phyloP scores from a whole-genome alignment of 2,329 filamentous ascomycete genomes.

The Botrytis aclada region DNA sequence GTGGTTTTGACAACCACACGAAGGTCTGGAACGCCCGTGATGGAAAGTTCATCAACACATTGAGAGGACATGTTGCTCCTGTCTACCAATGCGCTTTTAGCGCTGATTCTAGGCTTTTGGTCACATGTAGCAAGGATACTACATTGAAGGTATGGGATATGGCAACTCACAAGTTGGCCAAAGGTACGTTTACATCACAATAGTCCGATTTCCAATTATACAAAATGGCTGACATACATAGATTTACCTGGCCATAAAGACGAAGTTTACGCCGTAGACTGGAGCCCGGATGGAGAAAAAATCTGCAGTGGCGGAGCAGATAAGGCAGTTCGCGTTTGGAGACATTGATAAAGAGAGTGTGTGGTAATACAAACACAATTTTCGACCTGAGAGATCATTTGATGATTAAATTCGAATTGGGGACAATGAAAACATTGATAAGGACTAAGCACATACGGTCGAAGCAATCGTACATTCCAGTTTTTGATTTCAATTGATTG shows the following conservation, averaged over 20 bases:
- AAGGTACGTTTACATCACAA: conserved; percentile 34
- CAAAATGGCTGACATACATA: conserved; percentile 38
- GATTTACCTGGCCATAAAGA: conserved; percentile 90
- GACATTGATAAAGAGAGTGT: conserved; percentile 47
- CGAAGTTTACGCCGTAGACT: conserved; percentile 92
- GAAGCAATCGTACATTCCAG: too few relatives aligned
- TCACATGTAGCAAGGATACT: conserved; percentile 82
- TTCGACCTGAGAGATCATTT: background rate
- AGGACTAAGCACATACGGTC: too few relatives aligned
- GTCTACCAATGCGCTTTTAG: conserved; percentile 94
- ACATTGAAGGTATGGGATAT: conserved; percentile 96
- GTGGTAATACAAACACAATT: background rate
- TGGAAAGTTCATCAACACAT: conserved; percentile 77
- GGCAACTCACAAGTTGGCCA: conserved; percentile 72
- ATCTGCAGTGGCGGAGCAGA: conserved; percentile 93
- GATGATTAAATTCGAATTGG: background rate
- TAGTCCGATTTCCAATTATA: background rate
- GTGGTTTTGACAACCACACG: conserved; percentile 90
- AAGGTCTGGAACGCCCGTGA: conserved; percentile 83
- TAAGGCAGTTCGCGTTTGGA: conserved; percentile 69
- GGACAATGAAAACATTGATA: background rate
- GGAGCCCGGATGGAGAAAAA: conserved; percentile 85
- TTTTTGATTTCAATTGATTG: too few relatives aligned
- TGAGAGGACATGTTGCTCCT: conserved; percentile 84
- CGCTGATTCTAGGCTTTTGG: conserved; percentile 83